Base-by-base conservation (phyloP, 495 filamentous ascomycete genomes). In the Aspergillus ostianus region DNA sequence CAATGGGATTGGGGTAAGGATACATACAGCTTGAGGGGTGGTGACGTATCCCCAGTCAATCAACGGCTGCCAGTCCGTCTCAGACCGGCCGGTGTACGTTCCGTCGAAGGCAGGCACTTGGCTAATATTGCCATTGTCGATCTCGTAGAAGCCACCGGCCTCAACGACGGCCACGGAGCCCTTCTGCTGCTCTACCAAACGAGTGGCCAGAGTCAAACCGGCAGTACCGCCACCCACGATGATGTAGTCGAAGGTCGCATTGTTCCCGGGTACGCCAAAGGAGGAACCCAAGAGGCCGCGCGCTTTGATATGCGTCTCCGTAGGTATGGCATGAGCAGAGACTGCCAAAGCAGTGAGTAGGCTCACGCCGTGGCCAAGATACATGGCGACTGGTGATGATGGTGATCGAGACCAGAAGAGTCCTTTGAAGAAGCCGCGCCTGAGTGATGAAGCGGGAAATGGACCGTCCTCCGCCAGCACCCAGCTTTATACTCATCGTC, bases 181-280 rank as follows among this genome's bases (percentile, higher is more conserved):
- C 17, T 57, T 41, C 2, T 62, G 64, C 41, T 71, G 51, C 54
- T 70, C 65, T 0, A 71, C 66, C 2, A 84, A 67, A 6, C 82
- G 71, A 9, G 68, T 64, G 6, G 82, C 82, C 2, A 84, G 57
- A 1, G 75, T 65, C 3, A 84, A 61, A 3, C 82, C 82, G 0
- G 78, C 75, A 5, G 66, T 80, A 7, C 82, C 82, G 23, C 80
- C 81, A 3, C 82, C 82, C 2, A 83, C 73, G 0, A 84, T 56
- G 18, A 77, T 64, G 62, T 78, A 79, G 55, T 78, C 76, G 32
- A 78, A 82, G 12, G 66, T 66, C 1, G 47, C 19, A 49, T 49
- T 20, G 19, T 49, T 49, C 47, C 47, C 47, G 23, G 47, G 47
- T 1, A 41, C 36, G 9, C 36, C 36, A 17, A 41, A 41, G 13